Conservation (phyloP, 495 filamentous ascomycete species). For the Penicillium bovifimosum region DNA sequence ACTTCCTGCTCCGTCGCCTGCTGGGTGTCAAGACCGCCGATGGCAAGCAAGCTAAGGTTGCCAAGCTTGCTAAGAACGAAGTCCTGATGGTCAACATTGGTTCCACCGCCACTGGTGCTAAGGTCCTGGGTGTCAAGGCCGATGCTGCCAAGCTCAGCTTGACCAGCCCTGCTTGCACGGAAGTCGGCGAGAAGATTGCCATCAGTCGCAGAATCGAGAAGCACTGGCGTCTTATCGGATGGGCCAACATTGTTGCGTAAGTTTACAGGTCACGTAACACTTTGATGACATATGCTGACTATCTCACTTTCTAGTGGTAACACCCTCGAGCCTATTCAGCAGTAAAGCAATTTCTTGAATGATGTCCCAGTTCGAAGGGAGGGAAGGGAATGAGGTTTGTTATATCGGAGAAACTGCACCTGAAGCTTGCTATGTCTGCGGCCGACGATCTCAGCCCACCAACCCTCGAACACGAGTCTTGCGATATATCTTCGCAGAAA, state of each 20-base stretch:
- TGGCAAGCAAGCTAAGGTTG: slow-evolving; percentile 98
- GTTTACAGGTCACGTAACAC: slow-evolving; percentile 20
- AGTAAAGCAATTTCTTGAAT: slow-evolving; percentile 30
- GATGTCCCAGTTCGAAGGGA: slow-evolving; percentile 15
- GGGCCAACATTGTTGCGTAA: slow-evolving; percentile 84
- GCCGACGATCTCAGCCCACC: slow-evolving; percentile 7
- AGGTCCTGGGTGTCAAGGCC: slow-evolving; percentile 92
- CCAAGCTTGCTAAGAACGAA: slow-evolving; percentile 94
- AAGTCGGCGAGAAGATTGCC: slow-evolving; percentile 95
- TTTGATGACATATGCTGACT: slow-evolving; percentile 15
- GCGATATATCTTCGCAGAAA: slow-evolving; percentile 22
- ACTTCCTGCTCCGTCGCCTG: slow-evolving; percentile 89
- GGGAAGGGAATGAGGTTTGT: slow-evolving; percentile 7
- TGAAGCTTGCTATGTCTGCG: slow-evolving; percentile 1
- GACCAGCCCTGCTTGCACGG: slow-evolving; percentile 87
- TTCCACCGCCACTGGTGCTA: slow-evolving; percentile 89
- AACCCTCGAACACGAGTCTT: slow-evolving; percentile 15
- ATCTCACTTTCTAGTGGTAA: slow-evolving; percentile 36
- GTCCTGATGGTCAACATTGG: slow-evolving; percentile 99
- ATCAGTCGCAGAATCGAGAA: slow-evolving; percentile 95
- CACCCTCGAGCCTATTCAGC: slow-evolving; percentile 47
- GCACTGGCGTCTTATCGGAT: slow-evolving; percentile 98
- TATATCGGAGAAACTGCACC: slow-evolving; percentile 2
- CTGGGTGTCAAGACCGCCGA: slow-evolving; percentile 97
- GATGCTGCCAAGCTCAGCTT: slow-evolving; percentile 89